Conservation (phyloP, 1,139 yeast genomes). For the Lodderomyces theae region DNA sequence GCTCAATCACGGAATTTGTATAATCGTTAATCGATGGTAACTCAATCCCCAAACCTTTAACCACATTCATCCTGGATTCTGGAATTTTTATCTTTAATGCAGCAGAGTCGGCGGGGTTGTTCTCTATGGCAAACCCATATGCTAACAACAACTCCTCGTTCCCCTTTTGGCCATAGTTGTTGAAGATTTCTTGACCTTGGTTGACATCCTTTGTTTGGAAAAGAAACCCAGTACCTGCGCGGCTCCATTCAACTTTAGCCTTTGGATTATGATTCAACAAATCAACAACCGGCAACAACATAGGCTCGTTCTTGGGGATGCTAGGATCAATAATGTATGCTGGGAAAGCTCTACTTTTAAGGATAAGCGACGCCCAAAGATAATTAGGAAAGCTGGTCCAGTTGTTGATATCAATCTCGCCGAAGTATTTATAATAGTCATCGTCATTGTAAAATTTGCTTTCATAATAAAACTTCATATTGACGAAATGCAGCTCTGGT, state of each 20-base stretch:
- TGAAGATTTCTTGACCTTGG: slow-evolving; percentile 53
- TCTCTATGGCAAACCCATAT: slow-evolving; percentile 66
- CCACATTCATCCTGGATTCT: slow-evolving; percentile 26
- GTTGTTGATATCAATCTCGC: slow-evolving; percentile 23
- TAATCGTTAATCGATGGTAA: slow-evolving; percentile 49
- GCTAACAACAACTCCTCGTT: slow-evolving; percentile 70
- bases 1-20: slow-evolving; percentile 37
- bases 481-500: slow-evolving; percentile 37
- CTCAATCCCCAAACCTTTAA: slow-evolving; percentile 38
- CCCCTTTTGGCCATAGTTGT: slow-evolving; percentile 85
- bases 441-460: slow-evolving; percentile 42
- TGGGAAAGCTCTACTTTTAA: slow-evolving; percentile 81
- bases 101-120: slow-evolving; percentile 62
- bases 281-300: slow-evolving; percentile 77
- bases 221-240: slow-evolving; percentile 22
- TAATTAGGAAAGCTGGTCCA: slow-evolving; percentile 69
- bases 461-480: slow-evolving; percentile 49
- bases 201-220: slow-evolving; percentile 24
- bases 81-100: slow-evolving; percentile 56
- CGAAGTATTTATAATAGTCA: slow-evolving; percentile 31
- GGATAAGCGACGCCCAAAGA: slow-evolving; percentile 70
- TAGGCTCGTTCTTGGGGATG: slow-evolving; percentile 45
- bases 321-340: slow-evolving; percentile 34
- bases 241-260: slow-evolving; percentile 65
- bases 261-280: slow-evolving; percentile 67